Evolutionary conservation across 352 stramenopile genomes (phyloP).

Genomic region (Poterioochromonas sp.): DNA sequence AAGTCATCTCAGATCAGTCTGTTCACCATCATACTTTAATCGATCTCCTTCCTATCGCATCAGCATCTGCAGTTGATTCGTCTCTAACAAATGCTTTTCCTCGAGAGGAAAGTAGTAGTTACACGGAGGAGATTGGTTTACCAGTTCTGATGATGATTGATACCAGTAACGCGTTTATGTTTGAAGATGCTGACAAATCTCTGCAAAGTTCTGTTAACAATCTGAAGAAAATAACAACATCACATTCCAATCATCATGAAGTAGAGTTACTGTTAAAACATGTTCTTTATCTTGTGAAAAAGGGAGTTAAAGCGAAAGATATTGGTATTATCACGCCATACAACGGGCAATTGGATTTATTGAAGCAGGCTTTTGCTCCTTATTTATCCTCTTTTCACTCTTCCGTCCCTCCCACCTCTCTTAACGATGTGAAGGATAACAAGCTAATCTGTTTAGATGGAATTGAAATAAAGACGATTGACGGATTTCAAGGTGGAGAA

Average conservation of each 20-base stretch:
- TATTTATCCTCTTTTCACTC: background rate
- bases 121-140: too few relatives aligned
- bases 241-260: constrained; percentile 68
- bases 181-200: constrained; percentile 60
- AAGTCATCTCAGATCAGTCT: background rate
- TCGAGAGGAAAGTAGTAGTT: too few relatives aligned
- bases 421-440: background rate
- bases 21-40: background rate
- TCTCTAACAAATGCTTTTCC: too few relatives aligned
- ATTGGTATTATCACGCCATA: constrained; percentile 96
- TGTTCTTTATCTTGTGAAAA: constrained; percentile 64
- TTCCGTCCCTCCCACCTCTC: background rate
- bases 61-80: background rate
- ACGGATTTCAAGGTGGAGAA: constrained; percentile 82
- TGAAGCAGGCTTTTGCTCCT: background rate
- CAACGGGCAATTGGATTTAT: constrained; percentile 75
- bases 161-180: constrained; percentile 77
- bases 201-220: constrained; percentile 38
- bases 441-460: background rate
- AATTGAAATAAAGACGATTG: constrained; percentile 66
- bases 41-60: background rate
- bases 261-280: constrained; percentile 64
- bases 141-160: constrained; percentile 75
- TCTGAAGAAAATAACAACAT: constrained; percentile 18
- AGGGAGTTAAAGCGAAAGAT: constrained; percentile 72